These are phyloP conservation scores for Shiraia sp. DNA, from an alignment of 2,329 filamentous ascomycete species.

Conservation along the genomic window DNA sequence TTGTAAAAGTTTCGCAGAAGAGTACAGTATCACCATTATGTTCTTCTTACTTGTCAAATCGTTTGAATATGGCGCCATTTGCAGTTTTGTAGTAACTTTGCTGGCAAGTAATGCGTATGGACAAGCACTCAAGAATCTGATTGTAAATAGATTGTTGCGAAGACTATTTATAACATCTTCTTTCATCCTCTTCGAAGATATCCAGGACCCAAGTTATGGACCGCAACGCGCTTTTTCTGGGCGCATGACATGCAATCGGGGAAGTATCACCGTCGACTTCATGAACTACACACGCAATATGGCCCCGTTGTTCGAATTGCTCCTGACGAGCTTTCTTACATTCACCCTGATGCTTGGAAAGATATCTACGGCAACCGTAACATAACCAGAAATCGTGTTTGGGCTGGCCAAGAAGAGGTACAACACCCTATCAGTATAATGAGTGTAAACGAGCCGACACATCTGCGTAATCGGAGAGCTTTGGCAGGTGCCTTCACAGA, in stretches of 20 bases:
- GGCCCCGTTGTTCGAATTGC: constrained; percentile 53
- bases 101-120: too few relatives aligned
- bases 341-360: constrained; percentile 45
- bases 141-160: background rate
- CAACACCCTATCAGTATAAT: constrained; percentile 12
- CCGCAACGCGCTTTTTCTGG: constrained; percentile 42
- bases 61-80: too few relatives aligned
- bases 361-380: constrained; percentile 45
- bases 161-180: constrained; percentile 19
- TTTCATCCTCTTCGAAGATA: constrained; percentile 18
- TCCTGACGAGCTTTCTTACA: constrained; percentile 55
- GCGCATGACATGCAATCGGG: constrained; percentile 25
- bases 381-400: constrained; percentile 14
- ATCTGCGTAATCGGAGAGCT: constrained; percentile 33
- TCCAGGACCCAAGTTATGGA: constrained; percentile 17
- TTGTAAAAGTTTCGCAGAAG: too few relatives aligned
- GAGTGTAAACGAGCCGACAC: constrained; percentile 18
- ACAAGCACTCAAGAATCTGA: too few relatives aligned
- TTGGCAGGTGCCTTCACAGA: constrained; percentile 51
- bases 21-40: too few relatives aligned
- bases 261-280: constrained; percentile 7
- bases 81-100: too few relatives aligned
- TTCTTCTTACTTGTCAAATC: too few relatives aligned
- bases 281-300: constrained; percentile 19
- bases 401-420: constrained; percentile 13